A percentile compares a stretch with the other conserved stretches of the same genome.
Evolutionary conservation across 1,284 basidiomycete species (phyloP).

Genomic region (Cryptococcus floricola): DNA sequence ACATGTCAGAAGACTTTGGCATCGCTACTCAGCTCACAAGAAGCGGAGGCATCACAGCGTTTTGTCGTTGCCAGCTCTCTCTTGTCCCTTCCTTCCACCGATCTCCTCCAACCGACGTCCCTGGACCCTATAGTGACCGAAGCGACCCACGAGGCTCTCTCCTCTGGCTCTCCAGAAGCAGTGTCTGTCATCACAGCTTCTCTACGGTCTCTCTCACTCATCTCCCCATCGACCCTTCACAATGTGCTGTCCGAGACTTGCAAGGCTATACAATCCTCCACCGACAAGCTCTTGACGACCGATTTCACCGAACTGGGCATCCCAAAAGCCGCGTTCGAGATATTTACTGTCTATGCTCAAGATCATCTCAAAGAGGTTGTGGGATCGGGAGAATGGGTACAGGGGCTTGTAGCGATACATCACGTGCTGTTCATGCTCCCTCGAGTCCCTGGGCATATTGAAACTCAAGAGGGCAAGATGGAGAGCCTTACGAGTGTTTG

Average conservation of each 20-base stretch:
- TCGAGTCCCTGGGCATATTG: slow-evolving; percentile 17
- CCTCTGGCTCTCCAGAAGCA: slow-evolving; percentile 5
- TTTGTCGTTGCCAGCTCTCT: slow-evolving; percentile 18
- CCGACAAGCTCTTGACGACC: slow-evolving; percentile 47
- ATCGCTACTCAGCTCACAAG: slow-evolving; percentile 9
- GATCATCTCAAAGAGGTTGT: slow-evolving; percentile 22
- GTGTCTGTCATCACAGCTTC: slow-evolving; percentile 12
- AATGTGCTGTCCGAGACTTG: slow-evolving; percentile 43
- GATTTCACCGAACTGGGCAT: slow-evolving; percentile 7
- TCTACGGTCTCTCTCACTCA: slow-evolving; percentile 2
- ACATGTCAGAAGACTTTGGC: slow-evolving; percentile 10
- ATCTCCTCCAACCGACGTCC: slow-evolving; percentile 17
- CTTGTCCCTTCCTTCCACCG: background rate
- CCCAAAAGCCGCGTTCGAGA: slow-evolving; percentile 21
- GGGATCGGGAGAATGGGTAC: slow-evolving; percentile 26
- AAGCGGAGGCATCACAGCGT: slow-evolving; percentile 14
- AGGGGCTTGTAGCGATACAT: slow-evolving; percentile 34
- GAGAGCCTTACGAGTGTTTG: slow-evolving; percentile 19
- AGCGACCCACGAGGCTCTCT: slow-evolving; percentile 30
- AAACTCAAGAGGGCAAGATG: slow-evolving; percentile 1
- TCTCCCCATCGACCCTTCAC: slow-evolving; percentile 29
- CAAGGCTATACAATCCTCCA: slow-evolving; percentile 52
- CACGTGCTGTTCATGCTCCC: slow-evolving; percentile 35
- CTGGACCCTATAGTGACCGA: slow-evolving; percentile 32
- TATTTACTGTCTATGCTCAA: slow-evolving; percentile 35